Percentiles rank a stretch among this genome's conserved stretches.
phyloP scores from a whole-genome alignment of 371 early-diverging fungal genomes.

The Actinomortierella ambigua region DNA sequence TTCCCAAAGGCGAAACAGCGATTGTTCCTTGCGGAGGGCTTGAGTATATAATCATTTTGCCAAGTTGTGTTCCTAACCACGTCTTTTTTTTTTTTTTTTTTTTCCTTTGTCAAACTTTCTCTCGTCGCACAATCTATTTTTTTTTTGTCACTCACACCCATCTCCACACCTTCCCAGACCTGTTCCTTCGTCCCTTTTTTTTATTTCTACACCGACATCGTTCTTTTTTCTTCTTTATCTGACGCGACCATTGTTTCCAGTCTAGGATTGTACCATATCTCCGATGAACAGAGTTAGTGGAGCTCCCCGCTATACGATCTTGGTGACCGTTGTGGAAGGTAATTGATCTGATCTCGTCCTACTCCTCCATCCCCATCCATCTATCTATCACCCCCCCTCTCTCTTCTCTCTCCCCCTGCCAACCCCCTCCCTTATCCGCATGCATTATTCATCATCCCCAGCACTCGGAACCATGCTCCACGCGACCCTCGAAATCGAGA shows the following conservation, averaged over 20 bases:
- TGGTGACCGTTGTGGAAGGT: constrained; percentile 44
- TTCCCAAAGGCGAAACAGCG: too few species aligned
- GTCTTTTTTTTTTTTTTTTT: too few species aligned
- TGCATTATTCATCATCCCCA: too few species aligned
- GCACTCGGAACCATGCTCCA: too few species aligned
- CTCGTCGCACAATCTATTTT: too few species aligned
- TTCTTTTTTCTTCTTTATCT: not conserved
- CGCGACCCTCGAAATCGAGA: too few species aligned
- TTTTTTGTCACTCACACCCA: too few species aligned
- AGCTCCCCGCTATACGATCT: constrained; percentile 33
- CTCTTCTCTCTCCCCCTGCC: not conserved
- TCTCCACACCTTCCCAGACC: not conserved
- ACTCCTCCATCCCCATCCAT: not conserved
- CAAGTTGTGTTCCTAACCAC: too few species aligned
- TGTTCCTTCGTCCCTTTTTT: constrained; percentile 1
- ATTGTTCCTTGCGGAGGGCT: too few species aligned
- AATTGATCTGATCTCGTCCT: constrained; percentile 3
- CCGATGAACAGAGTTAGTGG: constrained; percentile 18
- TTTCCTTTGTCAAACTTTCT: too few species aligned
- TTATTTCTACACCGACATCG: not conserved
- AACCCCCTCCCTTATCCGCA: not conserved
- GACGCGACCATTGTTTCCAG: not conserved
- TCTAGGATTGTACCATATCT: not conserved
- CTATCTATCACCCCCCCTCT: not conserved
- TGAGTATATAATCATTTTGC: too few species aligned